These are phyloP conservation scores for Craspedostauros australis DNA, from an alignment of 108 stramenopile genomes.

Conservation along the genomic window DNA sequence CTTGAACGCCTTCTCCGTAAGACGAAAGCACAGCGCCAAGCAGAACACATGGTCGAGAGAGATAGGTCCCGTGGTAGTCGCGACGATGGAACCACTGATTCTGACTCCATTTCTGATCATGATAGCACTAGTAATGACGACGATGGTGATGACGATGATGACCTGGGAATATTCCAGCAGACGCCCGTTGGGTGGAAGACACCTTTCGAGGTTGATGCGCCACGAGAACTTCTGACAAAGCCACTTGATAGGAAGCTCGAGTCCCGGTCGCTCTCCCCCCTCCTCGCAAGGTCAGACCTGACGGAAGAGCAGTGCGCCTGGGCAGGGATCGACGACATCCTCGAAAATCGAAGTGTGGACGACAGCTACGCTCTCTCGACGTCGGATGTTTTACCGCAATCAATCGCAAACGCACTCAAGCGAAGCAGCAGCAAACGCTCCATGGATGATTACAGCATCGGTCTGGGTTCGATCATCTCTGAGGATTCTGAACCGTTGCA, in stretches of 20 bases:
- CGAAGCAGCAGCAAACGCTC: not conserved
- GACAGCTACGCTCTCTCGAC: conserved; percentile 15
- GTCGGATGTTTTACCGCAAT: conserved; percentile 10
- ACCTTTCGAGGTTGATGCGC: conserved; percentile 20
- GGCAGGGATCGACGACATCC: conserved; percentile 14
- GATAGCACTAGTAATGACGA: no score
- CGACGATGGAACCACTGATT: no score
- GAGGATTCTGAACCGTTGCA: conserved; percentile 3
- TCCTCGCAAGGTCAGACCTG: not conserved
- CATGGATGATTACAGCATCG: conserved; percentile 5
- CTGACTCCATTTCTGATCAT: no score
- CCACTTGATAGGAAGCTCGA: not conserved
- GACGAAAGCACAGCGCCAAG: no score
- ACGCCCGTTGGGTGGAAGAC: not conserved
- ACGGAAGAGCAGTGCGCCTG: conserved; percentile 17
- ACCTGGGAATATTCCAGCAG: no score
- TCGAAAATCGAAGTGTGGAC: conserved; percentile 11
- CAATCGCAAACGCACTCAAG: conserved; percentile 6
- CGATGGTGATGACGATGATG: no score
- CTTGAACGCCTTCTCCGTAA: no score
- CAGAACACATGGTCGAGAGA: no score
- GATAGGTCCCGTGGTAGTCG: no score
- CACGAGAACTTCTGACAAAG: conserved; percentile 8
- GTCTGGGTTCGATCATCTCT: not conserved
- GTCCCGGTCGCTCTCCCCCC: not conserved